Evolutionary conservation across 176 grass and related monocot species (phyloP), one percentile per base, ranked within the genome.

Genomic region (Cenchrus purpureus): DNA sequence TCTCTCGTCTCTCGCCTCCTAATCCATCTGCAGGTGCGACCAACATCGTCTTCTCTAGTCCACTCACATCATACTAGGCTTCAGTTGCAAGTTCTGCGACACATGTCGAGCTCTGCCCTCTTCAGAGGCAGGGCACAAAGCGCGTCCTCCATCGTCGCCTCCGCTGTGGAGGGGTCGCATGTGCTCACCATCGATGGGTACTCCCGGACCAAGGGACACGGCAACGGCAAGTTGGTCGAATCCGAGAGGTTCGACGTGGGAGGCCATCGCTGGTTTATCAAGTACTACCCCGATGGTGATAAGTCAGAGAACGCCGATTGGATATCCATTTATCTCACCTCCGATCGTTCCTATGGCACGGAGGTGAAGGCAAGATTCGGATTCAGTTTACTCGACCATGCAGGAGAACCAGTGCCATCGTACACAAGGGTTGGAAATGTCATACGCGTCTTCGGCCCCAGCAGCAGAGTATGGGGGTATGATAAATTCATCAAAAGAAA

Each of bases 171-270:
- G 0, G 86, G 73, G 0, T 84, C 74, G 4, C 82, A 79, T 31
- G 14, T 74, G 31, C 53, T 89, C 80, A 73, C 43, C 13, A 73
- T 89, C 75, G 17, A 77, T 10, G 74, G 75, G 10, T 85, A 85
- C 54, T 73, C 82, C 6, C 17, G 7, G 25, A 52, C 46, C 58
- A 77, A 53, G 79, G 51, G 25, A 1, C 42, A 52, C 19, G 29
- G 9, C 15, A 64, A 3, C 4, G 73, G 72, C 3, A 3, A 62
- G 0, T 68, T 29, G 16, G 2, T 83, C 73, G 4, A 0, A 6
- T 70, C 86, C 14, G 2, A 4, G 0, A 10, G 32, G 0, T 88
- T 83, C 73, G 10, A 2, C 29, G n/a, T 62, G 1, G 43, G 54
- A 0, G 64, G 79, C 4, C 79, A 82, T 20, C 25, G 44, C 31